A percentile compares a stretch with the other conserved stretches of the same genome.
phyloP scores from a whole-genome alignment of 2,329 filamentous ascomycete genomes.

The Monosporascus sp. region DNA sequence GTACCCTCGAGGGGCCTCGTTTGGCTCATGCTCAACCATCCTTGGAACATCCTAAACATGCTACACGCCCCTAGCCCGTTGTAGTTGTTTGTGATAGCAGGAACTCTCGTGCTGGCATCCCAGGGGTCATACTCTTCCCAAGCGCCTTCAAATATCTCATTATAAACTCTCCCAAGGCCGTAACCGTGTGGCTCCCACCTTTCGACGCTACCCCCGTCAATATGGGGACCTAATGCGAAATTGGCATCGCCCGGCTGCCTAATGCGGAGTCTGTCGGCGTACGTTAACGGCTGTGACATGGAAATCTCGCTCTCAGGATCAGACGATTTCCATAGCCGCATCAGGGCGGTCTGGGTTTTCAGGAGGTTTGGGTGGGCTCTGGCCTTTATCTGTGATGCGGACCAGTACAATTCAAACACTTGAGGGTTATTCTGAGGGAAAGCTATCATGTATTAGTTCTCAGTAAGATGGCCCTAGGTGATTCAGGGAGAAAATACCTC shows the following conservation, averaged over 20 bases:
- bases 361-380: slow-evolving; percentile 62
- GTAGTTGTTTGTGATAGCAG: slow-evolving; percentile 69
- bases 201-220: slow-evolving; percentile 70
- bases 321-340: slow-evolving; percentile 56
- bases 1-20: slow-evolving; percentile 72
- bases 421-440: slow-evolving; percentile 63
- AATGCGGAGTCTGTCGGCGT: slow-evolving; percentile 69
- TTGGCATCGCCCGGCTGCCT: slow-evolving; percentile 63
- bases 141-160: slow-evolving; percentile 62
- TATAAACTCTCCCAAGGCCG: slow-evolving; percentile 62
- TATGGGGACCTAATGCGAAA: slow-evolving; percentile 68
- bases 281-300: slow-evolving; percentile 52
- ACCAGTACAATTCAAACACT: slow-evolving; percentile 75
- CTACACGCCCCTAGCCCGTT: slow-evolving; percentile 75
- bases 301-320: slow-evolving; percentile 43
- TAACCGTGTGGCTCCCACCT: slow-evolving; percentile 70
- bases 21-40: slow-evolving; percentile 77
- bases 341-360: slow-evolving; percentile 54
- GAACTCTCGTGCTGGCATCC: slow-evolving; percentile 65
- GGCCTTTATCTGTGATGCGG: slow-evolving; percentile 59
- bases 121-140: slow-evolving; percentile 84
- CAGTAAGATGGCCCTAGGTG: background rate
- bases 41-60: slow-evolving; percentile 85
- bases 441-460: slow-evolving; percentile 32
- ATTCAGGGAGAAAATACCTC: slow-evolving; percentile 29